Base-by-base conservation (phyloP, 2,329 filamentous ascomycete genomes). In the Sporothrix protearum region DNA sequence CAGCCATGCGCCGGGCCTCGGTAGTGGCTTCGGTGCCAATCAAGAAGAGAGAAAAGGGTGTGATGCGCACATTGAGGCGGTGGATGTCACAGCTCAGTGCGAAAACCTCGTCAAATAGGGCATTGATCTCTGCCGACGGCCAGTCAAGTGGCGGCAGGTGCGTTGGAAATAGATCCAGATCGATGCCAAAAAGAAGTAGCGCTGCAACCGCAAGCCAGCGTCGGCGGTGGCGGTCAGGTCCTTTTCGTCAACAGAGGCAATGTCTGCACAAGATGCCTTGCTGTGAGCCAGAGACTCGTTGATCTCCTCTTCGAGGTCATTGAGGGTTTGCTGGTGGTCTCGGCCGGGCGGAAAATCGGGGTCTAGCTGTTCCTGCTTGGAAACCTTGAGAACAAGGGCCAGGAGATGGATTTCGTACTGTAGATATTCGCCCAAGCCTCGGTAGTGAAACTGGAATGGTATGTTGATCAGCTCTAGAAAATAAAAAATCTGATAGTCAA, bases 131-230 rank as follows among this genome's bases (percentile, higher is more conserved):
- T 0, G 7, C 22, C 28, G 73, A 73, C 1, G 72, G 72, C 73
- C 73, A 0, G 70, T 68, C 47, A 74, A 39, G 14, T 71, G 68
- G 2, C 70, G 51, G 57, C 72, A 73, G 0, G 73, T 57, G 8
- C 72, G 36, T 36, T 70, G 63, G 30, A 74, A 74, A 67, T 74
- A 73, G 45, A 74, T 73, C 68, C 72, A 72, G 10, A 55, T 69
- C 2, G 68, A 69, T 0, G n/a, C 45, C 2, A 72, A 28, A 45
- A 74, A 73, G 2, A 73, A 28, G 19, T 64, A 68, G 14, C 69
- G 63, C 69, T 74, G 72, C 45, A 73, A 7, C 2, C 25, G n/a
- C 12, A 73, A 10, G 9, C 47, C 7, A 1, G 53, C 68, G 4
- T 30, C 36, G 0, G 49, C 61, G 16, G 67, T 25, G 1, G 59